These are phyloP conservation scores for Symbiodinium natans DNA, from an alignment of 73 alveolate genomes.

Conservation along the genomic window DNA sequence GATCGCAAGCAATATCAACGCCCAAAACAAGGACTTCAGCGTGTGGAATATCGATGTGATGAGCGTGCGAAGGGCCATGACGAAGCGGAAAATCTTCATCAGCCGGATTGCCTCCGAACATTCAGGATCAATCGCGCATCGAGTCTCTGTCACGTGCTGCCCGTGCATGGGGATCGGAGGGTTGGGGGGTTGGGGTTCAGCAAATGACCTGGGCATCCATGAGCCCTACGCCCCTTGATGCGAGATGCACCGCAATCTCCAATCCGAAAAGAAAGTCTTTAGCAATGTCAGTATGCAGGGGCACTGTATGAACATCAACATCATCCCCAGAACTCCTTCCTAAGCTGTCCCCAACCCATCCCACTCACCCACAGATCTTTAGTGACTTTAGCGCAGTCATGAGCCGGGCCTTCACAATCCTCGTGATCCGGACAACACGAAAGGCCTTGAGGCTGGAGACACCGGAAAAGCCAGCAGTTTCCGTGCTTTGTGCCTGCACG, in stretches of 20 bases:
- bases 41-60: slow-evolving; percentile 17
- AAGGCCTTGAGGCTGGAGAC: slow-evolving; percentile 40
- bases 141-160: no score
- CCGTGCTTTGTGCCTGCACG: not conserved
- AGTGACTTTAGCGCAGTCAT: not conserved
- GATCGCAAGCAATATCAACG: not conserved
- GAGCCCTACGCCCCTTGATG: no score
- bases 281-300: no score
- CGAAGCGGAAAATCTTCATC: slow-evolving; percentile 1
- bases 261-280: no score
- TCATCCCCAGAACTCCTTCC: no score
- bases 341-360: not conserved
- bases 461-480: not conserved
- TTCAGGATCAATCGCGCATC: not conserved
- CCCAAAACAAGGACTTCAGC: slow-evolving; percentile 25
- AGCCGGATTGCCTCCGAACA: slow-evolving; percentile 8
- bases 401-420: slow-evolving; percentile 11
- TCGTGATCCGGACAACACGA: slow-evolving; percentile 10
- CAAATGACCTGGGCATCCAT: no score
- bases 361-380: not conserved
- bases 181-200: no score
- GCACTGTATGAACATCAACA: no score
- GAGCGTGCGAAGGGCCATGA: slow-evolving; percentile 16
- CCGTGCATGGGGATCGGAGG: no score
- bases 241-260: no score